A percentile compares a stretch with the other conserved stretches of the same genome.
These are phyloP conservation scores for Xylariaceae sp. DNA, from an alignment of 2,329 filamentous ascomycete species.

Conservation along the genomic window DNA sequence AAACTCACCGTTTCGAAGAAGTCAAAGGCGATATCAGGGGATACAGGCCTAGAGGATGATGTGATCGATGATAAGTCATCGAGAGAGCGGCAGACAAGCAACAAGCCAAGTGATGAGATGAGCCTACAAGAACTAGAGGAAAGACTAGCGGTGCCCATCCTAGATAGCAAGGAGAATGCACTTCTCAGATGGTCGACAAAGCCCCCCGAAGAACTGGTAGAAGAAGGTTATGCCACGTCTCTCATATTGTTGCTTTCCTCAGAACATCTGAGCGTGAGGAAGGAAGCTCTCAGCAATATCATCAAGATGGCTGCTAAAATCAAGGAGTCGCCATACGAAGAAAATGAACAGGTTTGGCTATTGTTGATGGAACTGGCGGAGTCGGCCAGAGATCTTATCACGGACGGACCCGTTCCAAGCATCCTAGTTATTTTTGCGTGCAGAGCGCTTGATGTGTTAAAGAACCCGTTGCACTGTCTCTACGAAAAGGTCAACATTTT, in stretches of 20 bases:
- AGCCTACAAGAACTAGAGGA: constrained; percentile 45
- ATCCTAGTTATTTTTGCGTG: constrained; percentile 72
- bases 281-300: constrained; percentile 69
- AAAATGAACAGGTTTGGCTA: constrained; percentile 74
- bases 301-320: constrained; percentile 61
- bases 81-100: constrained; percentile 5
- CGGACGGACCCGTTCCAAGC: constrained; percentile 61
- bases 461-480: constrained; percentile 73
- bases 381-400: constrained; percentile 57
- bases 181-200: constrained; percentile 69
- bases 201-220: constrained; percentile 71
- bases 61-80: constrained; percentile 1
- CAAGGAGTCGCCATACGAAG: constrained; percentile 66
- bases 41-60: constrained; percentile 2
- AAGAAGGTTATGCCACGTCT: constrained; percentile 67
- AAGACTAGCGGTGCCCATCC: constrained; percentile 47
- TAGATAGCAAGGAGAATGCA: constrained; percentile 47
- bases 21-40: constrained; percentile 2
- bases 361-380: constrained; percentile 77
- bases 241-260: constrained; percentile 76
- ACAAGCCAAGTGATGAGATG: constrained; percentile 17
- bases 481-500: constrained; percentile 86
- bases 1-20: constrained; percentile 23
- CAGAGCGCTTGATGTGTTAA: constrained; percentile 65
- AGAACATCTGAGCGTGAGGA: constrained; percentile 67